phyloP scores from a whole-genome alignment of 2,329 filamentous ascomycete genomes.

The Hypoxylon sp. region DNA sequence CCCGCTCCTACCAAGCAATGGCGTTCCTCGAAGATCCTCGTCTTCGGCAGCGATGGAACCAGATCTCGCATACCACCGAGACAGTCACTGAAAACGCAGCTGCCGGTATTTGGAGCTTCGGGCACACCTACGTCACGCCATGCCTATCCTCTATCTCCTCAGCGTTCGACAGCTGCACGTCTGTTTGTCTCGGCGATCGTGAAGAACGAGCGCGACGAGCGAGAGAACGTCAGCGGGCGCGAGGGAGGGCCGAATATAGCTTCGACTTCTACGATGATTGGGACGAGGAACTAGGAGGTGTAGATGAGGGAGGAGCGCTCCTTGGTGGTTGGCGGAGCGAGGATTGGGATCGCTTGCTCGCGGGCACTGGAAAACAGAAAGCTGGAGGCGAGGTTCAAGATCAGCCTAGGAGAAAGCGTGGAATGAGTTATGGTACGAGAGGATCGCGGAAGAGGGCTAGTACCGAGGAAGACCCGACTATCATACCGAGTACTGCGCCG shows the following conservation, averaged over 20 bases:
- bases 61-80: constrained; percentile 91
- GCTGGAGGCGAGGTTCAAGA: constrained; percentile 49
- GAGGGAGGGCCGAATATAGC: constrained; percentile 80
- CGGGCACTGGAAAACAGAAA: constrained; percentile 69
- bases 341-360: constrained; percentile 87
- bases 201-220: constrained; percentile 80
- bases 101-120: constrained; percentile 89
- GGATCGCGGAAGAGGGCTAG: constrained; percentile 64
- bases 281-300: constrained; percentile 73
- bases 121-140: constrained; percentile 86
- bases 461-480: constrained; percentile 81
- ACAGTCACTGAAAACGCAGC: constrained; percentile 93
- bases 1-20: constrained; percentile 57
- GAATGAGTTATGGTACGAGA: constrained; percentile 91
- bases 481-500: constrained; percentile 90
- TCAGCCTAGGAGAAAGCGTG: constrained; percentile 70
- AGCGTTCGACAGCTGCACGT: constrained; percentile 80
- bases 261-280: constrained; percentile 99
- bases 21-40: constrained; percentile 84
- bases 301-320: constrained; percentile 66
- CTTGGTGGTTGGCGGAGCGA: constrained; percentile 82
- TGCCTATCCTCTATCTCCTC: constrained; percentile 79
- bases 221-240: constrained; percentile 72
- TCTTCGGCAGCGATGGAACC: constrained; percentile 93
- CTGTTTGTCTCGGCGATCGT: constrained; percentile 78